Percentiles rank a stretch among this genome's conserved stretches.
phyloP scores from a whole-genome alignment of 1,284 basidiomycete species.

The Moniliella sp. region DNA sequence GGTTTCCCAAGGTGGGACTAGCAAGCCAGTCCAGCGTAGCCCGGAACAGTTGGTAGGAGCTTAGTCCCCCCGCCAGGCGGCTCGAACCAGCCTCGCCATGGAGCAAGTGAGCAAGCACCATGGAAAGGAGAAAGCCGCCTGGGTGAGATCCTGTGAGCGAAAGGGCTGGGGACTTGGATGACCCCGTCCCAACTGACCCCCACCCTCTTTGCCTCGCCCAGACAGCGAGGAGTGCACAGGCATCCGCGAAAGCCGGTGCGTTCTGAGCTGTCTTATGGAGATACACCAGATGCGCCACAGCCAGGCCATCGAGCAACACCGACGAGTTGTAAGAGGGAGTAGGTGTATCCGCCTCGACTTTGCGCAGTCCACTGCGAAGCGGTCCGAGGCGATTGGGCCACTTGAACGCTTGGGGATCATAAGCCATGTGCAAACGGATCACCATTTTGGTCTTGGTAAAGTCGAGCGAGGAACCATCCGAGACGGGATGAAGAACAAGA shows the following conservation, averaged over 20 bases:
- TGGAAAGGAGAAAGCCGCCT: slow-evolving; percentile 44
- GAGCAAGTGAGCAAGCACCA: slow-evolving; percentile 31
- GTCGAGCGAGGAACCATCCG: slow-evolving; percentile 39
- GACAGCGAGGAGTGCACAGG: slow-evolving; percentile 56
- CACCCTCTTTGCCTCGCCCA: slow-evolving; percentile 79
- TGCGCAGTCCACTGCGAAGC: slow-evolving; percentile 38
- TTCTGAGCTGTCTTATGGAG: slow-evolving; percentile 47
- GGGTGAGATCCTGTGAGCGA: slow-evolving; percentile 35
- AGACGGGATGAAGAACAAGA: slow-evolving; percentile 44
- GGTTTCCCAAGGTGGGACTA: slow-evolving; percentile 55
- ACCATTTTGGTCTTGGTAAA: slow-evolving; percentile 50
- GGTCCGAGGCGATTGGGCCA: slow-evolving; percentile 48
- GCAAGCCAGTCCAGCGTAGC: slow-evolving; percentile 53
- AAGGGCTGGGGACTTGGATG: too few relatives aligned
- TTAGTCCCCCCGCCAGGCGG: slow-evolving; percentile 48
- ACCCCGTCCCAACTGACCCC: slow-evolving; percentile 22
- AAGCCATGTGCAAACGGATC: slow-evolving; percentile 52
- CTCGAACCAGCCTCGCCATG: slow-evolving; percentile 34
- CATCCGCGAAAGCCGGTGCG: slow-evolving; percentile 50
- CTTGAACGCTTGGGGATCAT: slow-evolving; percentile 42
- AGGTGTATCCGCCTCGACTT: slow-evolving; percentile 6
- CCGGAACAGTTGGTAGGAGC: slow-evolving; percentile 66
- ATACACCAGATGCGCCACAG: slow-evolving; percentile 48
- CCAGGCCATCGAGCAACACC: slow-evolving; percentile 48
- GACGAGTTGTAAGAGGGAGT: slow-evolving; percentile 62